Evolutionary conservation across 1,284 basidiomycete genomes (phyloP).

Genomic region (Trametes versicolor): DNA sequence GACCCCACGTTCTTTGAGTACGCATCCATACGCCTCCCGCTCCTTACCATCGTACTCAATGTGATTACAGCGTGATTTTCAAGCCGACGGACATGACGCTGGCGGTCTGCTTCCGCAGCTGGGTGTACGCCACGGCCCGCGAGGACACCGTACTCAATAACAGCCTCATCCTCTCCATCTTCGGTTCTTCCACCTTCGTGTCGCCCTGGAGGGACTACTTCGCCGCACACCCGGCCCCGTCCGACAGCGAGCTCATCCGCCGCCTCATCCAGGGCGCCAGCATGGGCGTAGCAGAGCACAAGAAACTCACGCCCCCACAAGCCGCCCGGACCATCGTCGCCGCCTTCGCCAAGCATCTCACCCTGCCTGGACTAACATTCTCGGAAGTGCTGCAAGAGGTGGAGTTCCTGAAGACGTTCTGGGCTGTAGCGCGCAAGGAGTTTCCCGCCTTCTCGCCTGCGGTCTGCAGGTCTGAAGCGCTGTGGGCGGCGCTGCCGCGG

Average conservation of each 20-base stretch:
- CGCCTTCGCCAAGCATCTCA: neutral
- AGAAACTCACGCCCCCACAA: conserved; percentile 2
- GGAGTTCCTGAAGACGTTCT: neutral
- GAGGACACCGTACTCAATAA: conserved; percentile 3
- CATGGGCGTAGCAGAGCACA: neutral
- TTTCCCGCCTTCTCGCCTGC: conserved; percentile 1
- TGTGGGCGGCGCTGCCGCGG: conserved; percentile 2
- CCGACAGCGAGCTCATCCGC: neutral
- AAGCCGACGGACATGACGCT: conserved; percentile 22
- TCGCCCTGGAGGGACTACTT: conserved; percentile 1
- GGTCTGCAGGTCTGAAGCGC: neutral
- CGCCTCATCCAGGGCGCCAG: conserved; percentile 3
- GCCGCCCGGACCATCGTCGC: neutral
- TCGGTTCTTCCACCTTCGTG: neutral
- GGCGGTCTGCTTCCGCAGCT: conserved; percentile 22
- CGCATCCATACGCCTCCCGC: neutral
- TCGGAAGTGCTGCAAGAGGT: neutral
- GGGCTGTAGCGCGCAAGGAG: neutral
- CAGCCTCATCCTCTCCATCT: neutral
- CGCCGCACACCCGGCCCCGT: neutral
- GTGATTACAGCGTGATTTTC: conserved; percentile 10
- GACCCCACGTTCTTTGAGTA: conserved; percentile 12
- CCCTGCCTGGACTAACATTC: neutral
- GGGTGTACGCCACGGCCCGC: conserved; percentile 16
- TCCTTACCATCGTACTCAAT: neutral